Base-by-base conservation (phyloP, 306 rosid species). In the Begonia loranthoides region DNA sequence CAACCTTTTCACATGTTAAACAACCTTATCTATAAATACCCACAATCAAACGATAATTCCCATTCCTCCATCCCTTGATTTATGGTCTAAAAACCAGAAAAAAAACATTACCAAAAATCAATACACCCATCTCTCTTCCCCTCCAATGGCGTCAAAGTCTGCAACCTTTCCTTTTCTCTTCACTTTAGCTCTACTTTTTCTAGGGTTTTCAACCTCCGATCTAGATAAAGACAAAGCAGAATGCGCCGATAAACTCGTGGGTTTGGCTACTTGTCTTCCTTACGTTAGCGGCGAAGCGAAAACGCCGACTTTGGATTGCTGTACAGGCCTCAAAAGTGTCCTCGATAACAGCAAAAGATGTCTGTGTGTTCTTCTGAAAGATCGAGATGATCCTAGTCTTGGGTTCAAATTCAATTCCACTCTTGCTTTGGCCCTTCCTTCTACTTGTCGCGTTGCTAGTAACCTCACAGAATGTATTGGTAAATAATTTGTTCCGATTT, bases 321-420 rank as follows among this genome's bases (percentile, higher is more conserved):
- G 94, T 70, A 62, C 73, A 13, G 94, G 85, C 1, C 63, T 80
- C 13, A 78, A 74, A 56, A 54, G 56, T 13, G 87, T 83, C 10
- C 50, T 73, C 28, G 48, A 48, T 13, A 80, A 71, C 67, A 76
- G 85, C 71, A 74, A 65, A 60, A 87, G 55, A 21, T 87, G 94
- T 49, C 74, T 87, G 0, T 87, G 94, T 47, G 38, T 87, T 48
- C 78, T 87, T 4, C 66, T 83, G 21, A 83, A 78, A 17, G 94
- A 87, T 34, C 79, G 63, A 33, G 56, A 87, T 39, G 92, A 87
- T 59, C 94, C 96, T 0, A 68, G 41, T 6, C 96, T 87, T 51
- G 96, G 87, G 46, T 15, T 87, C 44, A 59, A 58, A 13, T 50
- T 83, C 56, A 83, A 87, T 45, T 61, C 73, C 24, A 55, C 94